Evolutionary conservation across 257 asterid species (phyloP).

Genomic region (Rauvolfia tetraphylla): DNA sequence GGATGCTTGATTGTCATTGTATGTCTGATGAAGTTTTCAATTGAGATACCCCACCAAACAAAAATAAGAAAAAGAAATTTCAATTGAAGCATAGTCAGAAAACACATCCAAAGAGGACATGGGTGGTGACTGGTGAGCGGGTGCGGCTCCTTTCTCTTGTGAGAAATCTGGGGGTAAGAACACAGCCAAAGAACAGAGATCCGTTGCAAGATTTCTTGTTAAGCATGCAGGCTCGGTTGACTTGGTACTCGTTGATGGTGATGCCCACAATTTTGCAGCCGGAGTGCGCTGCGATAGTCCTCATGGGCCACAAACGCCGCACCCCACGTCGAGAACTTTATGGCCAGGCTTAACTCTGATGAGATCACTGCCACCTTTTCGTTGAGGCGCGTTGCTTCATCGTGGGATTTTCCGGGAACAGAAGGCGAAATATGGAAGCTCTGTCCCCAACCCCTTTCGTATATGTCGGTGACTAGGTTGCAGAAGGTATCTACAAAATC

Average conservation of each 20-base stretch:
- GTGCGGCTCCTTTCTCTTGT: too few species aligned
- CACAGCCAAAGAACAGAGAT: too few species aligned
- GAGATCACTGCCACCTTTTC: background rate
- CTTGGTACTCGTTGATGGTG: conserved; percentile 16
- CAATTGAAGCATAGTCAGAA: too few species aligned
- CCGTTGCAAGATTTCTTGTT: too few species aligned
- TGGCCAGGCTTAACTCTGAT: background rate
- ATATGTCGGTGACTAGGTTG: conserved; percentile 1
- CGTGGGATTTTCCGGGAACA: background rate
- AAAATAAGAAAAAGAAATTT: too few species aligned
- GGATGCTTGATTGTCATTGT: too few species aligned
- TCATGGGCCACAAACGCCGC: conserved; percentile 8
- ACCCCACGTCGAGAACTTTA: background rate
- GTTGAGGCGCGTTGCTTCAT: conserved; percentile 2
- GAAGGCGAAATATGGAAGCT: conserved; percentile 10
- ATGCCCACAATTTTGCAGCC: background rate
- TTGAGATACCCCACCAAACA: too few species aligned
- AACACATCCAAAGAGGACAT: too few species aligned
- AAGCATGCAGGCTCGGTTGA: background rate
- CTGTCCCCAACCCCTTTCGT: conserved; percentile 10
- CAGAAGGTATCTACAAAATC: conserved; percentile 5
- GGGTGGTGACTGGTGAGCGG: too few species aligned
- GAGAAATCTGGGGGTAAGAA: too few species aligned
- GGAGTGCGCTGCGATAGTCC: conserved; percentile 3
- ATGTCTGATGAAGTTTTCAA: too few species aligned